Evolutionary conservation across 139 green algal species (phyloP).

Genomic region (Trebouxia sp.): DNA sequence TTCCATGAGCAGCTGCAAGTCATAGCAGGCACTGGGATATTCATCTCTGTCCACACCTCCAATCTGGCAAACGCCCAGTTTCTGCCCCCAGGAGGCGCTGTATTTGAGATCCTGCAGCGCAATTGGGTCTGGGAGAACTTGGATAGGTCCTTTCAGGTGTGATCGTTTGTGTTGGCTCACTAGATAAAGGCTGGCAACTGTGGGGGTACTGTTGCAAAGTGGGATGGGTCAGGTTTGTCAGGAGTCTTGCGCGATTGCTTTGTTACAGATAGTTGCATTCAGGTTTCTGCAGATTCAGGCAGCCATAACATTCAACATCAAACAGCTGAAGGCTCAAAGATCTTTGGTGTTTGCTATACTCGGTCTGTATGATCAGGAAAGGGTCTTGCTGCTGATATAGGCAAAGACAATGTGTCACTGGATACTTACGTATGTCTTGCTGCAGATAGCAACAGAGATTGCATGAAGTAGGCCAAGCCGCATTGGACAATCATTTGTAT

Average conservation of each 20-base stretch:
- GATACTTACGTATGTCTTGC: not conserved
- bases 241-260: too few relatives aligned
- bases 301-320: too few relatives aligned
- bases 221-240: too few relatives aligned
- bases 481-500: not conserved
- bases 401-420: too few relatives aligned
- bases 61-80: slow-evolving; percentile 84
- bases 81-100: slow-evolving; percentile 72
- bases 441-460: not conserved
- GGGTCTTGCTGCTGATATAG: too few relatives aligned
- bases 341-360: not conserved
- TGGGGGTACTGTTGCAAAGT: too few relatives aligned
- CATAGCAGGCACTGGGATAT: slow-evolving; percentile 73
- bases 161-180: too few relatives aligned
- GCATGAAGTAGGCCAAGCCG: not conserved
- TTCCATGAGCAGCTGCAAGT: slow-evolving; percentile 77
- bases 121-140: slow-evolving; percentile 81
- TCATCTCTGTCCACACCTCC: slow-evolving; percentile 83
- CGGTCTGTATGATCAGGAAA: not conserved
- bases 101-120: slow-evolving; percentile 84
- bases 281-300: too few relatives aligned
- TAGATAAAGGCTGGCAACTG: too few relatives aligned
- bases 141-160: slow-evolving; percentile 58
- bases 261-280: too few relatives aligned
- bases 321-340: too few relatives aligned